phyloP scores from a whole-genome alignment of 2,329 filamentous ascomycete species.

The Corynespora cassiicola region DNA sequence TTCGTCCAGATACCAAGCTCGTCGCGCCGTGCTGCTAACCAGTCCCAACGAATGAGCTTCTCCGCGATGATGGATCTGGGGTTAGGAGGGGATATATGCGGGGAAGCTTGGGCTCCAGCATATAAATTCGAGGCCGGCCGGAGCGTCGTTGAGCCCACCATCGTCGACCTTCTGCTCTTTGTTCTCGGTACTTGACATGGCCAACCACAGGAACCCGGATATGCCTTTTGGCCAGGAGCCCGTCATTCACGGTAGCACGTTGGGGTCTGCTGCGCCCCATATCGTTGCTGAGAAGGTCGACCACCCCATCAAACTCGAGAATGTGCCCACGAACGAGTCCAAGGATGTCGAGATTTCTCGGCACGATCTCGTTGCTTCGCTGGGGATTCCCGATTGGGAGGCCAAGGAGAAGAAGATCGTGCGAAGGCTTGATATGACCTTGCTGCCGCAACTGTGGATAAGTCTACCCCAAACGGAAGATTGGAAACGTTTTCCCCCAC shows the following conservation, averaged over 20 bases:
- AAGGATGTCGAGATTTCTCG: too few species aligned
- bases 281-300: conserved; percentile 8
- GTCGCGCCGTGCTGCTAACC: neutral
- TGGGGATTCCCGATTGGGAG: conserved; percentile 18
- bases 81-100: neutral
- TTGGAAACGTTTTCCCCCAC: too few species aligned
- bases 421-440: neutral
- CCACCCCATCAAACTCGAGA: conserved; percentile 3
- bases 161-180: neutral
- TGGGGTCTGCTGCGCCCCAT: neutral
- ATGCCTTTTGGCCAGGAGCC: neutral
- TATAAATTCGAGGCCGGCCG: neutral
- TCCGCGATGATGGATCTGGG: neutral
- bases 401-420: conserved; percentile 9
- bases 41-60: neutral
- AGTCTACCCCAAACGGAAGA: too few species aligned
- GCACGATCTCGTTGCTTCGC: conserved; percentile 7
- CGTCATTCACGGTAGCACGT: neutral
- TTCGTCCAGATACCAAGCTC: neutral
- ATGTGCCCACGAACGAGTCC: conserved; percentile 5
- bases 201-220: neutral
- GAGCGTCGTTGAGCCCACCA: neutral
- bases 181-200: neutral
- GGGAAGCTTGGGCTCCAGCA: neutral
- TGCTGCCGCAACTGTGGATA: conserved; percentile 1